Conservation (phyloP, 2,329 filamentous ascomycete genomes). For the Bipolaris bicolor region DNA sequence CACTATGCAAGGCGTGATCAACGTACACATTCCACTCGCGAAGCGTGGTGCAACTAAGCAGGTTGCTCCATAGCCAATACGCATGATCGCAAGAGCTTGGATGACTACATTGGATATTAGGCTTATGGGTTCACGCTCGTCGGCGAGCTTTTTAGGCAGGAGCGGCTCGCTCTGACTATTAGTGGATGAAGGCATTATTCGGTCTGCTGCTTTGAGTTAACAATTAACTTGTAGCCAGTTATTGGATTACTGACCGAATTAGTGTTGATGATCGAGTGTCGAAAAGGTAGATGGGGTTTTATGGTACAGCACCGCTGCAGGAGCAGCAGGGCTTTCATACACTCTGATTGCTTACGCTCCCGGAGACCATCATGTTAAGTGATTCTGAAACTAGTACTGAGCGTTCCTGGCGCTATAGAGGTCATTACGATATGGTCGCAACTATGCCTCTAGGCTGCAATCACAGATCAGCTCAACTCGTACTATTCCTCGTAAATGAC, state of each 20-base stretch:
- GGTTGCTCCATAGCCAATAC: neutral
- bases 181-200: neutral
- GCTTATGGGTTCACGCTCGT: neutral
- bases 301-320: neutral
- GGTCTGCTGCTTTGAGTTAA: neutral
- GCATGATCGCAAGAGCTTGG: neutral
- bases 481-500: neutral
- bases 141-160: neutral
- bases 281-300: neutral
- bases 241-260: neutral
- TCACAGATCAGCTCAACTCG: neutral
- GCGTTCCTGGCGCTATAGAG: neutral
- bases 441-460: neutral
- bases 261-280: neutral
- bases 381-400: neutral
- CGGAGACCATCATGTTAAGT: neutral
- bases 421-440: neutral
- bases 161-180: neutral
- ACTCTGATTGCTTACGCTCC: neutral
- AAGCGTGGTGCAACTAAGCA: neutral
- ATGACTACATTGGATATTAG: neutral
- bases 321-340: neutral
- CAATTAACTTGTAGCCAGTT: neutral
- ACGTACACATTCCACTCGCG: neutral
- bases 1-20: neutral